These are phyloP conservation scores for Termitomyces sp. DNA, from an alignment of 1,284 basidiomycete genomes.

Conservation along the genomic window DNA sequence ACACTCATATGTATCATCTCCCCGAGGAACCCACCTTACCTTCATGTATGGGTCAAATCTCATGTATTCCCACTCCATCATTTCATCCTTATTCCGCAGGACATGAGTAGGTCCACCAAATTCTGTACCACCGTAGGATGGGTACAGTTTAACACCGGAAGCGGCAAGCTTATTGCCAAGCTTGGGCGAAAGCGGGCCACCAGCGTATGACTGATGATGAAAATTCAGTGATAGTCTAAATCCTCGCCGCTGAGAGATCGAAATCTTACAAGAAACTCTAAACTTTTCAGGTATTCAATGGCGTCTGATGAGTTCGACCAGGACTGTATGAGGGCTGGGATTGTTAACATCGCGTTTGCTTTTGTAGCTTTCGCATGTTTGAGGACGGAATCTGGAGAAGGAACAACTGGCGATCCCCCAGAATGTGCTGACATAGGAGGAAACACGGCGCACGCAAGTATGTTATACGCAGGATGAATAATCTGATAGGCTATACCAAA, in stretches of 20 bases:
- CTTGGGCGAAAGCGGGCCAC: background rate
- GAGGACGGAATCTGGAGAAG: background rate
- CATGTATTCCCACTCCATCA: slow-evolving; percentile 23
- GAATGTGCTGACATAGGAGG: background rate
- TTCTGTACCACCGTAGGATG: slow-evolving; percentile 5
- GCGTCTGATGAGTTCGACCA: background rate
- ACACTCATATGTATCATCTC: slow-evolving; percentile 36
- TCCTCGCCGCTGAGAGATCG: too few relatives aligned
- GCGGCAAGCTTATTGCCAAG: background rate
- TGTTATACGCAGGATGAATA: background rate
- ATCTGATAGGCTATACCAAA: background rate
- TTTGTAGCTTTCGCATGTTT: background rate
- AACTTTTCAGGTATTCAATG: background rate
- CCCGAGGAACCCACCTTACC: slow-evolving; percentile 32
- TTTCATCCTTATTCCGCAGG: background rate
- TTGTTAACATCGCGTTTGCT: background rate
- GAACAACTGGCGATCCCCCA: background rate
- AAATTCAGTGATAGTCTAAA: background rate
- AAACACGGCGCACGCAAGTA: background rate
- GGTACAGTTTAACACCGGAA: background rate
- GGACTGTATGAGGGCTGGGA: slow-evolving; percentile 1
- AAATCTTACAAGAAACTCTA: slow-evolving; percentile 2
- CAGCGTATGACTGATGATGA: background rate
- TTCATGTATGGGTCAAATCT: slow-evolving; percentile 24
- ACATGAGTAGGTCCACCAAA: background rate